phyloP scores from a whole-genome alignment of 192 early-diverging fungal species.

The Phlyctochytrium bullatum region DNA sequence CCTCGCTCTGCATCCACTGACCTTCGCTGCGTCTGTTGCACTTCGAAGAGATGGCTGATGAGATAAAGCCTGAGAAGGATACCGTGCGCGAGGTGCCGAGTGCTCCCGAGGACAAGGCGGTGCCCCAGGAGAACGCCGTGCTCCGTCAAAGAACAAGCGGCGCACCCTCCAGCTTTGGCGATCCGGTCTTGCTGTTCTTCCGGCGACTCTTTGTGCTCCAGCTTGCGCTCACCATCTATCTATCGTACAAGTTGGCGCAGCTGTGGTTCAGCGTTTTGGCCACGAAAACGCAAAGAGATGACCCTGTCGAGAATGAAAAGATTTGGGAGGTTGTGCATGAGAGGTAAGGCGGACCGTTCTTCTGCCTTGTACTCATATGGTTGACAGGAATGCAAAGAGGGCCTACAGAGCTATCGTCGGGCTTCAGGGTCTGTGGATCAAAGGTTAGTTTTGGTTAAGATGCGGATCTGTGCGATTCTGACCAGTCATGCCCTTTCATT shows the following conservation, averaged over 20 bases:
- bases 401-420: constrained; percentile 17
- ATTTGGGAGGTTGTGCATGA: constrained; percentile 15
- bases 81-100: too few species aligned
- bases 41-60: too few species aligned
- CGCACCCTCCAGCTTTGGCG: not conserved
- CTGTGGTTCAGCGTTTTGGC: not conserved
- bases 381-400: constrained; percentile 11
- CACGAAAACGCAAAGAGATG: constrained; percentile 7
- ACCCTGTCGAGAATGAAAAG: not conserved
- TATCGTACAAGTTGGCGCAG: constrained; percentile 10
- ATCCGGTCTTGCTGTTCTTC: constrained; percentile 1
- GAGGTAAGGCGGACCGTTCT: not conserved
- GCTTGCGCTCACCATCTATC: constrained; percentile 11
- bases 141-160: too few species aligned
- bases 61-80: too few species aligned
- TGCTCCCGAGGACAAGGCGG: too few species aligned
- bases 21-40: too few species aligned
- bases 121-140: too few species aligned
- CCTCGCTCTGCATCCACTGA: too few species aligned
- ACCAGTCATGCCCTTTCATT: constrained; percentile 18
- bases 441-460: not conserved
- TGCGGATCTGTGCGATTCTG: not conserved
- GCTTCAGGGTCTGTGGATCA: constrained; percentile 35
- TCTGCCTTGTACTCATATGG: not conserved
- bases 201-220: constrained; percentile 12